Evolutionary conservation across 2,329 filamentous ascomycete genomes (phyloP), one percentile per base, ranked within the genome.

Genomic region (Beauveria caledonica): DNA sequence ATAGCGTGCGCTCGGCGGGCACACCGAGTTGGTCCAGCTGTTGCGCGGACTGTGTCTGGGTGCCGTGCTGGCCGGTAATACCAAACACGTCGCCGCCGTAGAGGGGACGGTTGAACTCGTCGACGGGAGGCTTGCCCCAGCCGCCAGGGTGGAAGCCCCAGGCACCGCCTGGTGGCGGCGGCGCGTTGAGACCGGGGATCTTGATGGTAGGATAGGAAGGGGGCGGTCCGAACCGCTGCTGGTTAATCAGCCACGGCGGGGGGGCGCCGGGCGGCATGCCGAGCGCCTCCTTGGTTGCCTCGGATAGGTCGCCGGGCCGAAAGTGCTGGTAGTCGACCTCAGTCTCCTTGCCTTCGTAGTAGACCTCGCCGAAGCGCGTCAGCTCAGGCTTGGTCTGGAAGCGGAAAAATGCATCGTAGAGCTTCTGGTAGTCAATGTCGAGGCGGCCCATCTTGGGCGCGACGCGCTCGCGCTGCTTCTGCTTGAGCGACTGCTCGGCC

Each of bases 311-410:
- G 40, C 94, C 94, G 1, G 94, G 90, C 64, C 92, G 86, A 62
- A 97, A 84, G 75, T 97, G 90, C 67, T 90, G 87, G 64, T 96
- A 83, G 71, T 97, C 96, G 1, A 94, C 96, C 75, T 99, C 94
- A 70, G 90, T 94, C 72, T 99, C 94, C 73, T 99, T 99, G 71
- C 94, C 94, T 75, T 99, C 94, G 72, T 97, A 97, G 74, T 99
- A 99, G n/a, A 99, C 92, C 73, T 99, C 94, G 45, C 94, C 94
- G 68, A 96, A 99, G 48, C 92, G 85, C 36, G 94, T 97, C 64
- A 99, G 78, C 67, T 92, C 87, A 0, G 94, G 94, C 75, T 99
- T 99, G 45, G 91, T 96, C 76, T 99, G 94, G 71, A 96, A 95
- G 62, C 92, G 86, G 80, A 99, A 99, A 79, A 99, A 99, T 4